Conservation (phyloP, 1,284 basidiomycete genomes). For the Tranzscheliella williamsii region DNA sequence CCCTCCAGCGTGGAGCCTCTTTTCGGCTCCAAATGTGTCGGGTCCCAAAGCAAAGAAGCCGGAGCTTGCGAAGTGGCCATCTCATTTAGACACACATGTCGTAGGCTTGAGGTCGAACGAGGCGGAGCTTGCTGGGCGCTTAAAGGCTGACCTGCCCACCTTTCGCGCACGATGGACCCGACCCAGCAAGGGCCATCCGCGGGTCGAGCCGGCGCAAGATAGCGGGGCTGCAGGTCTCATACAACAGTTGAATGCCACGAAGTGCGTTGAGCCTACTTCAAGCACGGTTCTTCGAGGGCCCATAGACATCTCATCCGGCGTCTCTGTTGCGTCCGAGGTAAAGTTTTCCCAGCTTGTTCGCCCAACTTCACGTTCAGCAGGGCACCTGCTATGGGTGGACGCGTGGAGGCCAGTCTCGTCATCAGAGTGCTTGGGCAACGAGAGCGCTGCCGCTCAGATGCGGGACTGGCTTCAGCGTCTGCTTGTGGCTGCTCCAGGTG, state of each 20-base stretch:
- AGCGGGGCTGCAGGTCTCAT: too few relatives aligned
- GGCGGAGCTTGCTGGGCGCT: background rate
- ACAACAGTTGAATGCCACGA: too few relatives aligned
- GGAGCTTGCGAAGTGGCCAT: constrained; percentile 16
- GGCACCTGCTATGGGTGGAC: constrained; percentile 28
- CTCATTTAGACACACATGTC: constrained; percentile 10
- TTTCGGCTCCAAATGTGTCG: constrained; percentile 5
- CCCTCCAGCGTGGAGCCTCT: constrained; percentile 31
- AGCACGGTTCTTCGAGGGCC: too few relatives aligned
- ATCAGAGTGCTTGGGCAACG: constrained; percentile 30
- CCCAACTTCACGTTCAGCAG: background rate
- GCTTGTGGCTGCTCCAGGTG: constrained; percentile 16
- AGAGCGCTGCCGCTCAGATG: constrained; percentile 21
- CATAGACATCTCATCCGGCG: too few relatives aligned
- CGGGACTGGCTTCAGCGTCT: constrained; percentile 44
- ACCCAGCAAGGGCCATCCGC: too few relatives aligned
- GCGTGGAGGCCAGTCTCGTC: constrained; percentile 21
- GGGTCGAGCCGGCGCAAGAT: too few relatives aligned
- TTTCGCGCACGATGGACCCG: constrained; percentile 12
- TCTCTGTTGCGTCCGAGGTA: too few relatives aligned
- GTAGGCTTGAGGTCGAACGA: constrained; percentile 1
- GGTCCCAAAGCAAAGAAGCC: constrained; percentile 16
- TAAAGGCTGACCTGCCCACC: constrained; percentile 1
- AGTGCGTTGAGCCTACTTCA: too few relatives aligned
- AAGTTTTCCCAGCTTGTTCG: too few relatives aligned